Percentiles rank a stretch among this genome's conserved stretches.
Conservation (phyloP, 495 filamentous ascomycete species). For the Chlorociboria aeruginascens region DNA sequence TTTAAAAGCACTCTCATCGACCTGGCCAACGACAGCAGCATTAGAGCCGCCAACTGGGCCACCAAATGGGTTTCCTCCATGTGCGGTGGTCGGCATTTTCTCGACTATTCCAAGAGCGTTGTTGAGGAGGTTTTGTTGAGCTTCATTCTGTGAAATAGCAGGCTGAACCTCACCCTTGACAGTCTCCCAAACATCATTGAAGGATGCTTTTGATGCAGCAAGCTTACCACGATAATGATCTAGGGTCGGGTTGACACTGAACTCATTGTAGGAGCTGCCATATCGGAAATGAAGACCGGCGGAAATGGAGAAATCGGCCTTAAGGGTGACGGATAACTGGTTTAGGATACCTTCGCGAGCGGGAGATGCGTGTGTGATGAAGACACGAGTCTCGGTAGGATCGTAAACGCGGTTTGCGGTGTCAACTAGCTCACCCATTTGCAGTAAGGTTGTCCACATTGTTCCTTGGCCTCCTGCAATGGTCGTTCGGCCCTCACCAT, state of each 20-base stretch:
- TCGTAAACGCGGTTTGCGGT: slow-evolving; percentile 98
- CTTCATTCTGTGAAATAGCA: slow-evolving; percentile 82
- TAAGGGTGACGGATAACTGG: slow-evolving; percentile 93
- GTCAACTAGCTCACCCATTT: slow-evolving; percentile 98
- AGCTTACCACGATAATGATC: slow-evolving; percentile 99
- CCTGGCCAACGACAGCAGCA: slow-evolving; percentile 62
- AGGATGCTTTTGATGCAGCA: slow-evolving; percentile 96
- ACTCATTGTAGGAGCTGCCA: slow-evolving; percentile 98
- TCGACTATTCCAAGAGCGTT: slow-evolving; percentile 84
- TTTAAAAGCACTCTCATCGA: slow-evolving; percentile 98
- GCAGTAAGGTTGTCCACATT: slow-evolving; percentile 98
- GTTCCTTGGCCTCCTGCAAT: slow-evolving; percentile 98
- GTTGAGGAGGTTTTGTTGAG: slow-evolving; percentile 78
- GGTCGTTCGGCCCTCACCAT: slow-evolving; percentile 93
- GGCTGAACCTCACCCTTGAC: slow-evolving; percentile 91
- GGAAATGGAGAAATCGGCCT: slow-evolving; percentile 97
- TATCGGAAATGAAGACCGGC: slow-evolving; percentile 98
- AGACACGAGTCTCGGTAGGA: slow-evolving; percentile 94
- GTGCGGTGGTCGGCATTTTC: slow-evolving; percentile 91
- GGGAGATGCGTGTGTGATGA: slow-evolving; percentile 94
- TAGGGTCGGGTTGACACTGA: slow-evolving; percentile 94
- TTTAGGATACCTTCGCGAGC: slow-evolving; percentile 95
- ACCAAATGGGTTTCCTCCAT: slow-evolving; percentile 93
- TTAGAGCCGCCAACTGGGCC: slow-evolving; percentile 63
- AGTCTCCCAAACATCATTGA: slow-evolving; percentile 99